phyloP scores from a whole-genome alignment of 108 stramenopile genomes.

The Skeletonema tropicum region DNA sequence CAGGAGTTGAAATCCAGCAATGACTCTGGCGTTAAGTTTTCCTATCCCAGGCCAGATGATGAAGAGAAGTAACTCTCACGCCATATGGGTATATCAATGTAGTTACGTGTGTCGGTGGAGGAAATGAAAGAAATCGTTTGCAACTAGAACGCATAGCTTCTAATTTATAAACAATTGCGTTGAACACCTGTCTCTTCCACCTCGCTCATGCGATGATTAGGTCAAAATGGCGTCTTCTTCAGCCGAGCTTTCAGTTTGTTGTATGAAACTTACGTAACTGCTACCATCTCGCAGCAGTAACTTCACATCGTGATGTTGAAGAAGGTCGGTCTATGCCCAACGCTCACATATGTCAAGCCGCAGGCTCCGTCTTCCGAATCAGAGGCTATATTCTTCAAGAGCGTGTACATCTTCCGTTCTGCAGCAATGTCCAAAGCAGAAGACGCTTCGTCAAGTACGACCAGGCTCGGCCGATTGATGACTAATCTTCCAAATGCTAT shows the following conservation, averaged over 20 bases:
- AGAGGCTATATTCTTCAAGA: slow-evolving; percentile 43
- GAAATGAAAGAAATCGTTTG: neutral
- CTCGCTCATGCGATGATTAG: neutral
- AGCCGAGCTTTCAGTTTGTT: slow-evolving; percentile 4
- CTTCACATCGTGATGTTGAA: slow-evolving; percentile 68
- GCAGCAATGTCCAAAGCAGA: slow-evolving; percentile 70
- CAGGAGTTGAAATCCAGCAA: neutral
- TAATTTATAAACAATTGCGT: neutral
- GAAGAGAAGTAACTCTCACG: neutral
- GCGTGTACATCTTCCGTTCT: slow-evolving; percentile 70
- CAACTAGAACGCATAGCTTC: neutral
- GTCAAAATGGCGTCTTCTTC: neutral
- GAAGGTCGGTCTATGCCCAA: slow-evolving; percentile 89
- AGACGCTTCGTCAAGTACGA: slow-evolving; percentile 77
- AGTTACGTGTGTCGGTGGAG: neutral
- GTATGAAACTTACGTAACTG: slow-evolving; percentile 33
- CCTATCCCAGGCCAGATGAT: slow-evolving; percentile 31
- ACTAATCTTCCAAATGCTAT: slow-evolving; percentile 80
- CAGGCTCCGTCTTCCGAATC: neutral
- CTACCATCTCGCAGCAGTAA: slow-evolving; percentile 45
- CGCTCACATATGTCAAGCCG: slow-evolving; percentile 68
- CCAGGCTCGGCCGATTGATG: slow-evolving; percentile 64
- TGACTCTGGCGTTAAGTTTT: slow-evolving; percentile 1
- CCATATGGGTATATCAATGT: neutral
- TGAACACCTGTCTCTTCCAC: neutral